Evolutionary conservation across 2,329 filamentous ascomycete species (phyloP).

Genomic region (Pestalotiopsis sp.): DNA sequence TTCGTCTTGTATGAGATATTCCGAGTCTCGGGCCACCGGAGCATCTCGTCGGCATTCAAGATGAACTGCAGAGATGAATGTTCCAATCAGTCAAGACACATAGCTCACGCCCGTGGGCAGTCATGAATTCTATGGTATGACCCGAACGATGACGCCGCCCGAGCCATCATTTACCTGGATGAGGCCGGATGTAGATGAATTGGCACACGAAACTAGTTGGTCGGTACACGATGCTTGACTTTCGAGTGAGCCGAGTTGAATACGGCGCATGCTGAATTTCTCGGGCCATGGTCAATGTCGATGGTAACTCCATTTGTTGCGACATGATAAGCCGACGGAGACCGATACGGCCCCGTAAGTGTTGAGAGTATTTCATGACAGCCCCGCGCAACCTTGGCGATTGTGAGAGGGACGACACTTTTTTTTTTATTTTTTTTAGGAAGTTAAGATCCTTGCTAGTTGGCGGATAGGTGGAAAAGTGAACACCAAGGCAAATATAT

Average conservation of each 20-base stretch:
- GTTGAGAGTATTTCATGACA: neutral
- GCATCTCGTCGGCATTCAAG: too few relatives aligned
- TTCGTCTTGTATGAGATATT: neutral
- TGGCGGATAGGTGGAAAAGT: neutral
- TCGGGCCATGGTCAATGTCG: neutral
- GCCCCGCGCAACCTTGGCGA: neutral
- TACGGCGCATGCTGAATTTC: too few relatives aligned
- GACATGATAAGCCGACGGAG: neutral
- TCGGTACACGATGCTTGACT: too few relatives aligned
- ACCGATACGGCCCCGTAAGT: neutral
- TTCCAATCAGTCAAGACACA: neutral
- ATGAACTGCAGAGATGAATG: too few relatives aligned
- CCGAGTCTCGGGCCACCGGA: neutral
- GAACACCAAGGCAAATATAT: neutral
- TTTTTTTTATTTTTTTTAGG: neutral
- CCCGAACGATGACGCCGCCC: too few relatives aligned
- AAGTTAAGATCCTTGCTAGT: neutral
- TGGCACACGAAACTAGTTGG: too few relatives aligned
- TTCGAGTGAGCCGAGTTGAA: too few relatives aligned
- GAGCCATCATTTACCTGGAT: too few relatives aligned
- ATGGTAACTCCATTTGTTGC: neutral
- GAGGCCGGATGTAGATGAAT: too few relatives aligned
- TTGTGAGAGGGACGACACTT: neutral
- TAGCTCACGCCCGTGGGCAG: neutral
- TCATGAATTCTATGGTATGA: too few relatives aligned